Evolutionary conservation across 2,329 filamentous ascomycete genomes (phyloP).

Genomic region (Phaeosphaeria sp.): DNA sequence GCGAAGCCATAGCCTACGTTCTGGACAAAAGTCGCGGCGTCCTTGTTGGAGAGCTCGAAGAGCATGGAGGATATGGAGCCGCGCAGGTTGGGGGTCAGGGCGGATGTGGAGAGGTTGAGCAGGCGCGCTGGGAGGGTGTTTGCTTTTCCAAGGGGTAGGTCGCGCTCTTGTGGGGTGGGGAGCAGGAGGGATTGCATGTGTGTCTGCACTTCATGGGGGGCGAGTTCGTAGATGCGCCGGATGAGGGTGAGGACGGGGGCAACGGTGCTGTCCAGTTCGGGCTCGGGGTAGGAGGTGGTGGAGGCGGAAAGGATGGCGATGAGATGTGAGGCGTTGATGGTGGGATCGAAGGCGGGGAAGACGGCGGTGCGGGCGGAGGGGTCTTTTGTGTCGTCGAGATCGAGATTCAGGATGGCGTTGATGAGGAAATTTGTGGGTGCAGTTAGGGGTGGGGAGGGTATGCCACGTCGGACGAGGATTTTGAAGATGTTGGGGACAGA

Average conservation of each 20-base stretch:
- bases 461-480: slow-evolving; percentile 68
- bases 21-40: slow-evolving; percentile 79
- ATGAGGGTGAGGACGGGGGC: slow-evolving; percentile 78
- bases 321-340: slow-evolving; percentile 67
- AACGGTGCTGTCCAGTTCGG: slow-evolving; percentile 74
- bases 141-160: slow-evolving; percentile 76
- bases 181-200: slow-evolving; percentile 73
- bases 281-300: slow-evolving; percentile 67
- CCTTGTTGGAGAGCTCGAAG: slow-evolving; percentile 84
- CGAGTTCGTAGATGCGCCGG: slow-evolving; percentile 72
- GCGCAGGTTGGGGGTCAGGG: slow-evolving; percentile 73
- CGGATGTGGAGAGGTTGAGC: slow-evolving; percentile 77
- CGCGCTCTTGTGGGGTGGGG: slow-evolving; percentile 77
- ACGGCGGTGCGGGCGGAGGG: slow-evolving; percentile 58
- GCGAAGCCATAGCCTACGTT: slow-evolving; percentile 97
- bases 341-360: slow-evolving; percentile 70
- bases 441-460: slow-evolving; percentile 71
- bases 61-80: slow-evolving; percentile 78
- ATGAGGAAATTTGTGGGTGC: slow-evolving; percentile 74
- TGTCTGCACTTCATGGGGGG: slow-evolving; percentile 66
- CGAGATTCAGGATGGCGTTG: slow-evolving; percentile 81
- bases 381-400: slow-evolving; percentile 63
- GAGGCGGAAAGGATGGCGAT: slow-evolving; percentile 73
- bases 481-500: slow-evolving; percentile 74
- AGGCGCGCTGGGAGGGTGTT: slow-evolving; percentile 77